Evolutionary conservation across 352 stramenopile genomes (phyloP).

Genomic region (Blastocystis sp.): DNA sequence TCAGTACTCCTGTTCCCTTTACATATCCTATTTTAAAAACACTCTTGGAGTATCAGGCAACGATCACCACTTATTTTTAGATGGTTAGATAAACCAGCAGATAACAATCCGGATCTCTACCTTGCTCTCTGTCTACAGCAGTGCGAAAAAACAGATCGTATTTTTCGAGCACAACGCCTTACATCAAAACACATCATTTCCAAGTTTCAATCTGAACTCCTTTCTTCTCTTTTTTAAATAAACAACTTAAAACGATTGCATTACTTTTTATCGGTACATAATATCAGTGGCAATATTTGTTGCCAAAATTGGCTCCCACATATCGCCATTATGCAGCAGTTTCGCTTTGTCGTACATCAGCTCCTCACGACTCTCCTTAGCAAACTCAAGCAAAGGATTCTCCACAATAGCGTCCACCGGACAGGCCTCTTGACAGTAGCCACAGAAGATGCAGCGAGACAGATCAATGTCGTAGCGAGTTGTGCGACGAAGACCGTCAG

Average conservation of each 20-base stretch:
- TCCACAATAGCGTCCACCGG: constrained; percentile 99
- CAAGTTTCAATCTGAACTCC: not conserved
- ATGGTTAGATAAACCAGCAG: constrained; percentile 13
- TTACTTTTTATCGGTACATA: constrained; percentile 88
- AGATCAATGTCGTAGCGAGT: constrained; percentile 99
- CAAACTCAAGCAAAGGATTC: constrained; percentile 98
- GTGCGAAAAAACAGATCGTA: constrained; percentile 1
- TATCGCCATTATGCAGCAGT: constrained; percentile 96
- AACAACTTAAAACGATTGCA: constrained; percentile 27
- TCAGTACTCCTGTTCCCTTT: not conserved
- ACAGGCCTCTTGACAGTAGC: constrained; percentile 87
- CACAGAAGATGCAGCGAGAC: constrained; percentile 99
- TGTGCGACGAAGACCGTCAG: constrained; percentile 92
- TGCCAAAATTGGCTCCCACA: constrained; percentile 98
- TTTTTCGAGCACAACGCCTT: not conserved
- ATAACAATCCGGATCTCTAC: constrained; percentile 45
- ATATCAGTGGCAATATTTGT: constrained; percentile 96
- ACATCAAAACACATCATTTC: not conserved
- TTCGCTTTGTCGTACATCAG: constrained; percentile 99
- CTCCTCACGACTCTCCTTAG: constrained; percentile 97
- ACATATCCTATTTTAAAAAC: not conserved
- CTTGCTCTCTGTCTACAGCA: not conserved
- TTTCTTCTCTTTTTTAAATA: not conserved
- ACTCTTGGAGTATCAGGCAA: not conserved
- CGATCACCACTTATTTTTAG: not conserved